Evolutionary conservation across 352 stramenopile species (phyloP).

Genomic region (Globisporangium emineosum): DNA sequence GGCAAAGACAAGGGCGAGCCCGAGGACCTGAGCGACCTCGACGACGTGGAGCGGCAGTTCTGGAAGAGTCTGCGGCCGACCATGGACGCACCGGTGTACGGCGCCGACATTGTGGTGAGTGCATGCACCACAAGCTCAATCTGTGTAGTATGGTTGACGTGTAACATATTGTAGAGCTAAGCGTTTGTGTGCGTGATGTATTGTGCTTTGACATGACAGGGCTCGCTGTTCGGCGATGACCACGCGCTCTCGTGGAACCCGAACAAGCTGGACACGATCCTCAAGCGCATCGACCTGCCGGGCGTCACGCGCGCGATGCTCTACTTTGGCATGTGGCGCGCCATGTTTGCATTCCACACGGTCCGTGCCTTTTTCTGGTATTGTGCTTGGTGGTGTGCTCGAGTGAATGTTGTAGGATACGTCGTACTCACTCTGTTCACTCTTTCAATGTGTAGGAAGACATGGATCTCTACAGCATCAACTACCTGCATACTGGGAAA

Average conservation of each 20-base stretch:
- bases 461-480: slow-evolving; percentile 94
- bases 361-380: slow-evolving; percentile 19
- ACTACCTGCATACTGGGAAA: slow-evolving; percentile 91
- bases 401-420: background rate
- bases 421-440: background rate
- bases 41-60: slow-evolving; percentile 79
- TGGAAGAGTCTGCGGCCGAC: slow-evolving; percentile 86
- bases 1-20: slow-evolving; percentile 28
- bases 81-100: slow-evolving; percentile 88
- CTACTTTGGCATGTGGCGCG: slow-evolving; percentile 93
- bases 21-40: slow-evolving; percentile 19
- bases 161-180: background rate
- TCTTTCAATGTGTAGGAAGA: slow-evolving; percentile 61
- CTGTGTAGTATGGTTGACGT: background rate
- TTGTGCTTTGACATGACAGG: slow-evolving; percentile 22
- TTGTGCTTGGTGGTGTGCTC: background rate
- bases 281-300: slow-evolving; percentile 74
- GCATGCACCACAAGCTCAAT: no score
- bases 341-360: slow-evolving; percentile 93
- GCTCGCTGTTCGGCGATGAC: slow-evolving; percentile 80
- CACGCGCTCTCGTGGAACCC: slow-evolving; percentile 83
- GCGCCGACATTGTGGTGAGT: slow-evolving; percentile 85
- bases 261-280: slow-evolving; percentile 84
- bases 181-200: background rate
- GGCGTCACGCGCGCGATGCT: slow-evolving; percentile 91